Evolutionary conservation across 257 asterid genomes (phyloP).

Genomic region (Pogostemon cablin): DNA sequence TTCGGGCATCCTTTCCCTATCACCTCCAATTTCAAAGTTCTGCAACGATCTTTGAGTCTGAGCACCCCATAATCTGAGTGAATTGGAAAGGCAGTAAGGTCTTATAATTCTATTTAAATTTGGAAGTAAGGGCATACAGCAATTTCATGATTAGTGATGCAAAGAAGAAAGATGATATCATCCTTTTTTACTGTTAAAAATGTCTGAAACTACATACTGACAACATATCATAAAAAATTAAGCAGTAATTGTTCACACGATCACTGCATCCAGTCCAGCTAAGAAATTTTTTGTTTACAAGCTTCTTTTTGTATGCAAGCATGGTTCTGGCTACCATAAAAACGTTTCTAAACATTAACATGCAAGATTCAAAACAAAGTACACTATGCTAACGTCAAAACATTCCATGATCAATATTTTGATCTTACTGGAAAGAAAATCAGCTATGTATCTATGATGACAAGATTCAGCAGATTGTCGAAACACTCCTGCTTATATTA

Average conservation of each 20-base stretch:
- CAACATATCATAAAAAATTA: background rate
- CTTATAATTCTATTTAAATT: background rate
- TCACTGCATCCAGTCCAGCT: background rate
- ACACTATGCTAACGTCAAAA: background rate
- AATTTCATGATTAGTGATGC: background rate
- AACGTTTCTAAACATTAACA: background rate
- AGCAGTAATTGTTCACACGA: background rate
- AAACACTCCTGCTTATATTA: constrained; percentile 7
- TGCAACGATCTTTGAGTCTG: constrained; percentile 95
- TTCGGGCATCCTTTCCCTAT: constrained; percentile 97
- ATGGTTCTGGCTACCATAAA: background rate
- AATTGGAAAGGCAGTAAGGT: constrained; percentile 1
- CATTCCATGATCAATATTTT: constrained; percentile 4
- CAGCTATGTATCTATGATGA: constrained; percentile 18
- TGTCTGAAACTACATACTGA: constrained; percentile 9
- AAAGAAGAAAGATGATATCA: background rate
- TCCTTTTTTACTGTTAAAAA: constrained; percentile 1
- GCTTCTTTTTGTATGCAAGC: constrained; percentile 18
- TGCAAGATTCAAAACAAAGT: background rate
- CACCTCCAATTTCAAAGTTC: constrained; percentile 96
- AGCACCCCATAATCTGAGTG: constrained; percentile 91
- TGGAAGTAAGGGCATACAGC: background rate
- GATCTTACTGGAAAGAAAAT: constrained; percentile 8
- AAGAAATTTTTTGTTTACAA: background rate
- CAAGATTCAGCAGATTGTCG: background rate